Evolutionary conservation across 2,329 filamentous ascomycete species (phyloP).

Genomic region (Penicillium crustosum): DNA sequence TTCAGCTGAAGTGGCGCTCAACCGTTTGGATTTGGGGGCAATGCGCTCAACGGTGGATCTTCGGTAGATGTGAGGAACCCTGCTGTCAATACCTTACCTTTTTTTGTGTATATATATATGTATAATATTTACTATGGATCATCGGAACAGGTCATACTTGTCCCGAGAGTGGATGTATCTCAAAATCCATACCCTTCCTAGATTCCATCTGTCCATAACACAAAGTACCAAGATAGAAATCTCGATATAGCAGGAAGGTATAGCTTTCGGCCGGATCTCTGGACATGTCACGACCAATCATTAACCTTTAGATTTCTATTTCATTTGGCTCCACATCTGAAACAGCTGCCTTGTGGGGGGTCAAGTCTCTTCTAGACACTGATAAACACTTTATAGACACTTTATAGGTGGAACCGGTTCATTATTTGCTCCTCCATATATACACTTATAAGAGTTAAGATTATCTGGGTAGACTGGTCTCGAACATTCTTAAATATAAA

Average conservation of each 20-base stretch:
- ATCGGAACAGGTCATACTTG: background rate
- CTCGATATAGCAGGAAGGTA: background rate
- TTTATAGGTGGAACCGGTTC: background rate
- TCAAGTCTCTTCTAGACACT: conserved; percentile 1
- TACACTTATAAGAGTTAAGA: background rate
- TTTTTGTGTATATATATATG: background rate
- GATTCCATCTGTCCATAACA: background rate
- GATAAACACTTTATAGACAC: background rate
- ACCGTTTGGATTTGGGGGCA: conserved; percentile 14
- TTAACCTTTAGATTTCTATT: background rate
- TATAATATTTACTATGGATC: background rate
- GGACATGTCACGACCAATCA: background rate
- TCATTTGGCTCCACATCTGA: conserved; percentile 20
- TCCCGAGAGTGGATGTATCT: background rate
- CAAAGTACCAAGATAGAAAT: background rate
- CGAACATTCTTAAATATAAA: background rate
- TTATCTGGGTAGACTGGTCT: background rate
- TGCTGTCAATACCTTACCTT: conserved; percentile 11
- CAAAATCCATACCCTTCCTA: background rate
- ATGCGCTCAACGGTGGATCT: conserved; percentile 18
- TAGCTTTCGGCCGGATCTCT: conserved; percentile 3
- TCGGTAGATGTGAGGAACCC: conserved; percentile 20
- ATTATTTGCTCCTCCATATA: background rate
- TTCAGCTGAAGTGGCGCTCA: conserved; percentile 18
- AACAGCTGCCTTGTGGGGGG: conserved; percentile 8